Conservation (phyloP, 306 rosid genomes). For the Senna siamea region DNA sequence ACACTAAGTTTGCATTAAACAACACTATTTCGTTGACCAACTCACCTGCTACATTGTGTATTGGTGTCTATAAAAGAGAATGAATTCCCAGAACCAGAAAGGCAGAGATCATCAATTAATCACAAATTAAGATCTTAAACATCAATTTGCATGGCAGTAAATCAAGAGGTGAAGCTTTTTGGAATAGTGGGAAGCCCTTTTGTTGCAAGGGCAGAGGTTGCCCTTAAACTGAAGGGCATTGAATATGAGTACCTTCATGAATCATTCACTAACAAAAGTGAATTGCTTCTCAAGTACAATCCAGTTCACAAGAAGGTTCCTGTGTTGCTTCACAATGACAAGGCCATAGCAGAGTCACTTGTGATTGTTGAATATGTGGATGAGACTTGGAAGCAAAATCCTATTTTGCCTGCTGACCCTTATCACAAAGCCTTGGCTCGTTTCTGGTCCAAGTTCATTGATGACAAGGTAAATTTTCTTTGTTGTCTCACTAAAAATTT, state of each 20-base stretch:
- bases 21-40: too few species aligned
- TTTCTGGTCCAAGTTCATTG: slow-evolving; percentile 20
- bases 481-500: too few species aligned
- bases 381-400: slow-evolving; percentile 38
- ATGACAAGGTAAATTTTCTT: slow-evolving; percentile 4
- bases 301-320: slow-evolving; percentile 55
- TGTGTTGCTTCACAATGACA: slow-evolving; percentile 47
- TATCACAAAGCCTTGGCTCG: slow-evolving; percentile 20
- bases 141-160: too few species aligned
- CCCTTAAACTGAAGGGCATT: slow-evolving; percentile 56
- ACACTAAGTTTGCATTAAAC: too few species aligned
- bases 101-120: too few species aligned
- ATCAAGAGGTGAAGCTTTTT: slow-evolving; percentile 36
- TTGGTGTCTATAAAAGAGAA: too few species aligned
- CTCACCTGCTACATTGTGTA: too few species aligned
- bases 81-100: too few species aligned
- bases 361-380: slow-evolving; percentile 52
- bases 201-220: slow-evolving; percentile 41
- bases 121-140: too few species aligned
- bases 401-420: slow-evolving; percentile 20
- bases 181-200: slow-evolving; percentile 49
- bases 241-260: slow-evolving; percentile 43
- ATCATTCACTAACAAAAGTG: slow-evolving; percentile 40
- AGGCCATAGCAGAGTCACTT: slow-evolving; percentile 50
- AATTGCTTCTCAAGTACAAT: slow-evolving; percentile 48